phyloP scores from a whole-genome alignment of 1,284 basidiomycete species.

The Porogramme epimiltina region DNA sequence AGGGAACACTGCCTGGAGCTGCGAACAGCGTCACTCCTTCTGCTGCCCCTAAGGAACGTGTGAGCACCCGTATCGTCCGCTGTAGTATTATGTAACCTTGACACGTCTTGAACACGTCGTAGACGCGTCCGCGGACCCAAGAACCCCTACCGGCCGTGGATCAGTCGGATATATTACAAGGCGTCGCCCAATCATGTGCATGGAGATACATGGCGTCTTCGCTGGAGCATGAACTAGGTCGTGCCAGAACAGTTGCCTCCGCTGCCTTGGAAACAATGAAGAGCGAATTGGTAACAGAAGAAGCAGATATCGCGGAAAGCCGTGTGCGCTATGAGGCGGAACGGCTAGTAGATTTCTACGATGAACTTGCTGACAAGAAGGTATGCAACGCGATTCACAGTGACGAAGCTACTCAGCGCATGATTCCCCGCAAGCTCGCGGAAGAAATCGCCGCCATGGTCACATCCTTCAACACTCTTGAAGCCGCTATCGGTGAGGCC shows the following conservation, averaged over 20 bases:
- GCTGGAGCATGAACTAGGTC: slow-evolving; percentile 14
- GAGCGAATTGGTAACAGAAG: slow-evolving; percentile 19
- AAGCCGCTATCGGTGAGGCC: slow-evolving; percentile 7
- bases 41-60: slow-evolving; percentile 8
- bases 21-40: slow-evolving; percentile 6
- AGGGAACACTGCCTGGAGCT: slow-evolving; percentile 12
- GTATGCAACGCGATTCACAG: not conserved
- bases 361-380: slow-evolving; percentile 22
- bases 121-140: slow-evolving; percentile 8
- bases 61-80: not conserved
- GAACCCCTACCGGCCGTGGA: not conserved
- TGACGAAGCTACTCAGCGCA: too few relatives aligned
- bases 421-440: slow-evolving; percentile 11
- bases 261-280: slow-evolving; percentile 13
- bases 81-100: not conserved
- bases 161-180: slow-evolving; percentile 18
- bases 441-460: slow-evolving; percentile 14
- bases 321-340: slow-evolving; percentile 29
- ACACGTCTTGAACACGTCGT: not conserved
- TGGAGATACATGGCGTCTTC: slow-evolving; percentile 30
- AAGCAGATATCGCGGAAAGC: slow-evolving; percentile 27
- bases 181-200: slow-evolving; percentile 27
- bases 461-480: slow-evolving; percentile 12
- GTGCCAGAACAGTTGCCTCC: slow-evolving; percentile 7
- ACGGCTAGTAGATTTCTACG: slow-evolving; percentile 25